These are phyloP conservation scores for Euryodendron excelsum DNA, from an alignment of 148 eudicot species.

Conservation along the genomic window DNA sequence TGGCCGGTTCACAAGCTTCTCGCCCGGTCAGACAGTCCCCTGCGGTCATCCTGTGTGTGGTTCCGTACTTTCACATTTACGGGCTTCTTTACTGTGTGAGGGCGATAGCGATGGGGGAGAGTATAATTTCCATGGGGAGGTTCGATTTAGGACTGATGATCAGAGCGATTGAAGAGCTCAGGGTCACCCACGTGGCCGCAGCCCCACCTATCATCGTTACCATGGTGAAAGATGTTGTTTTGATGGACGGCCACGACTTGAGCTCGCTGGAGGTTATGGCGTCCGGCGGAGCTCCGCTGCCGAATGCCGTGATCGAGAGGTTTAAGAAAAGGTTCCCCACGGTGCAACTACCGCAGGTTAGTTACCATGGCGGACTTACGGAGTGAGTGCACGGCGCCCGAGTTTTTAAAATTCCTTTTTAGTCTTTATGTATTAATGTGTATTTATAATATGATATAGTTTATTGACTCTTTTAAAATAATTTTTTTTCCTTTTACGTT, in stretches of 20 bases:
- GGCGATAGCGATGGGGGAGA: constrained; percentile 4
- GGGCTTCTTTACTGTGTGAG: background rate
- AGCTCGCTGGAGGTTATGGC: constrained; percentile 6
- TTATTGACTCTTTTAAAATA: too few relatives aligned
- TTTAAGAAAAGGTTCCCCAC: background rate
- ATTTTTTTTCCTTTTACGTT: too few relatives aligned
- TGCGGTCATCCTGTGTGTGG: constrained; percentile 5
- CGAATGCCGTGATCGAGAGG: background rate
- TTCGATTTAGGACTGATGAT: constrained; percentile 7
- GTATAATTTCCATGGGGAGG: background rate
- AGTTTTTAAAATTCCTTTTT: too few relatives aligned
- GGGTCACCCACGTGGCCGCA: background rate
- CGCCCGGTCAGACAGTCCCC: background rate
- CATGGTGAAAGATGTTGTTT: background rate
- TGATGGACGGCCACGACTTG: background rate
- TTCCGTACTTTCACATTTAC: constrained; percentile 13
- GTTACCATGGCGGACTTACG: too few relatives aligned
- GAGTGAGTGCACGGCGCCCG: too few relatives aligned
- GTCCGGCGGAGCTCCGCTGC: constrained; percentile 3
- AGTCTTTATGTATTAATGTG: too few relatives aligned
- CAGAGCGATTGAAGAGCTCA: constrained; percentile 1
- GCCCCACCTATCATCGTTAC: background rate
- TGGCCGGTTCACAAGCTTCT: background rate
- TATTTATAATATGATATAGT: too few relatives aligned
- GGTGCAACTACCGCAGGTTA: background rate